Conservation (phyloP, 805 yeast genomes). For the Henningerozyma blattae region DNA sequence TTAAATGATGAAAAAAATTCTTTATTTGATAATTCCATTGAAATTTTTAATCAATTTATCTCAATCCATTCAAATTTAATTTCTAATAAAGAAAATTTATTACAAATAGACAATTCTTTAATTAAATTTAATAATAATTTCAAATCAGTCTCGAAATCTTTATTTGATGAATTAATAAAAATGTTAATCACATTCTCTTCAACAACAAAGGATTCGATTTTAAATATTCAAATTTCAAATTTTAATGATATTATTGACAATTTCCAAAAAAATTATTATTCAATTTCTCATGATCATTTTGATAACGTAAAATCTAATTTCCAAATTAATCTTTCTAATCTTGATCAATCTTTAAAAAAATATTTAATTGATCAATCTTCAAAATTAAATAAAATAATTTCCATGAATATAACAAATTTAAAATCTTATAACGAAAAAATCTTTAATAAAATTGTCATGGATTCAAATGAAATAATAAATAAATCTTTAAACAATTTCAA, state of each 20-base stretch:
- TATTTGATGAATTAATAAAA: not conserved
- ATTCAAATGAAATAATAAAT: not conserved
- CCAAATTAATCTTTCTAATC: no score
- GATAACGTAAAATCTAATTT: no score
- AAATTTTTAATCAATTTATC: not conserved
- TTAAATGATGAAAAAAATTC: conserved; percentile 8
- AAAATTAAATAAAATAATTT: no score
- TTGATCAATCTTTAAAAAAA: no score
- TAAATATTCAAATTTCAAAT: not conserved
- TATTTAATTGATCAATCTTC: no score
- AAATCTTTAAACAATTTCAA: not conserved
- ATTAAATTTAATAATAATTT: not conserved
- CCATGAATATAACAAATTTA: not conserved
- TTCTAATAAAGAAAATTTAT: not conserved
- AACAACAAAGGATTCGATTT: not conserved
- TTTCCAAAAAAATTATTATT: no score
- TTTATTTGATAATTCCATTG: conserved; percentile 7
- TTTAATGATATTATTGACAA: no score
- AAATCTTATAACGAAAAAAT: not conserved
- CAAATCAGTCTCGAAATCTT: not conserved
- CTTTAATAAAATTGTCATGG: not conserved
- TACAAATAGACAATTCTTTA: not conserved
- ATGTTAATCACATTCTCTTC: not conserved
- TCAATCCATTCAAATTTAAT: not conserved
- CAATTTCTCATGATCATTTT: no score